Evolutionary conservation across 768 basidiomycete species (phyloP), one percentile per base, ranked within the genome.

Genomic region (Tricholoma furcatifolium): DNA sequence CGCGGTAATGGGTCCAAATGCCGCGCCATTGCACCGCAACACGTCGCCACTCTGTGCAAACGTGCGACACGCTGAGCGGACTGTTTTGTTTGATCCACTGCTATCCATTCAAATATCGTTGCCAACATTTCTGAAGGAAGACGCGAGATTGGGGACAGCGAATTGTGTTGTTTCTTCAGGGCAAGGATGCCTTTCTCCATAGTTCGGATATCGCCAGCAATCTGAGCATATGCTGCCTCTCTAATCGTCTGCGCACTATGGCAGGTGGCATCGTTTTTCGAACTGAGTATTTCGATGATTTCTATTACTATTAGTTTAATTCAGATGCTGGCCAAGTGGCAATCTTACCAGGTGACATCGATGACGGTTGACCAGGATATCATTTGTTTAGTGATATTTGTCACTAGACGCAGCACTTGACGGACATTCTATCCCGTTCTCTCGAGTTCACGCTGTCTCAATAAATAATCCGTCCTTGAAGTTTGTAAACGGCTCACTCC

Each of bases 41-140:
- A 18, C 39, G 43, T 24, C 43, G 48, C 54, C 47, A 55, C 12
- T 45, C 36, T 17, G 48, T 24, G 20, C 54, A 50, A 15, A 55
- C 43, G 12, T 40, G 15, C 3, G 43, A 31, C 5, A 54, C 30
- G 17, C 47, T 18, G n/a, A 44, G 17, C 12, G 5, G 8, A 20
- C 27, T 21, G 7, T 47, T 46, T 23, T 11, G 15, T 15, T 43
- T 21, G 31, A 27, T 39, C 27, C n/a, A 24, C 10, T 11, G 15
- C 12, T 9, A 6, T 40, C 47, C 47, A 49, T 12, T 39, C 23
- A 43, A 54, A 50, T 23, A 50, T 34, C 23, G 18, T 34, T 4
- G 48, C 17, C 18, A 45, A 39, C 8, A 54, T 7, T n/a, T 46
- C 53, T 15, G 20, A n/a, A n/a, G 53, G 48, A 18, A 54, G 53